Conservation (phyloP, 768 basidiomycete species). For the Suillus subaureus region DNA sequence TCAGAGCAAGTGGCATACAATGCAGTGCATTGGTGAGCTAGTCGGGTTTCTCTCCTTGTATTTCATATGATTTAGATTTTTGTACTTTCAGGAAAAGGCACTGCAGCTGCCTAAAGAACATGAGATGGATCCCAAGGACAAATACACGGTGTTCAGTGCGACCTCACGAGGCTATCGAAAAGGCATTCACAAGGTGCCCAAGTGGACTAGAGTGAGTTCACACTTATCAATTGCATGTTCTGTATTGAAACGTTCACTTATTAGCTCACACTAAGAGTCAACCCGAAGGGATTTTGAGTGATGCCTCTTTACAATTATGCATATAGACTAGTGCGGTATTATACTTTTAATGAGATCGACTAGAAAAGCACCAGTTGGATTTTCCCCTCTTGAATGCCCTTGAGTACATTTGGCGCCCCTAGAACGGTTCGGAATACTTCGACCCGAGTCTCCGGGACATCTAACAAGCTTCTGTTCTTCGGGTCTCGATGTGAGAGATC, state of each 20-base stretch:
- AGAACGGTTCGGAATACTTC: constrained; percentile 79
- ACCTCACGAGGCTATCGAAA: constrained; percentile 81
- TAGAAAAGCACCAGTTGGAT: constrained; percentile 83
- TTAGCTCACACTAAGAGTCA: constrained; percentile 82
- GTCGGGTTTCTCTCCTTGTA: background rate
- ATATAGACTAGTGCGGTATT: constrained; percentile 5
- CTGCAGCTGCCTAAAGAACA: constrained; percentile 88
- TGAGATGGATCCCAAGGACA: constrained; percentile 92
- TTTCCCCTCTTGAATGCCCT: constrained; percentile 70
- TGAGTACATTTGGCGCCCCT: constrained; percentile 58
- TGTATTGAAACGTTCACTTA: constrained; percentile 14
- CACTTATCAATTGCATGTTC: background rate
- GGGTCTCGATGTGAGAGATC: constrained; percentile 74
- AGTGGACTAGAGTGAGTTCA: constrained; percentile 84
- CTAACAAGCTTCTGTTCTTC: constrained; percentile 75
- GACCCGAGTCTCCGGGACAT: constrained; percentile 83
- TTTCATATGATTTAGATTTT: background rate
- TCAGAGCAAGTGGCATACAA: constrained; percentile 79
- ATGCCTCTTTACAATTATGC: constrained; percentile 9
- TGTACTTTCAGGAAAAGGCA: constrained; percentile 57
- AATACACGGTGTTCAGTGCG: constrained; percentile 88
- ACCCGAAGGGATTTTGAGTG: constrained; percentile 87
- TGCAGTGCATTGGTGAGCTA: constrained; percentile 72
- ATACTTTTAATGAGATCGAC: constrained; percentile 15
- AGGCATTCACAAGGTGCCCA: constrained; percentile 96